Evolutionary conservation across 2,329 filamentous ascomycete species (phyloP), one percentile per base, ranked within the genome.

Genomic region (Emericellopsis atlantica): DNA sequence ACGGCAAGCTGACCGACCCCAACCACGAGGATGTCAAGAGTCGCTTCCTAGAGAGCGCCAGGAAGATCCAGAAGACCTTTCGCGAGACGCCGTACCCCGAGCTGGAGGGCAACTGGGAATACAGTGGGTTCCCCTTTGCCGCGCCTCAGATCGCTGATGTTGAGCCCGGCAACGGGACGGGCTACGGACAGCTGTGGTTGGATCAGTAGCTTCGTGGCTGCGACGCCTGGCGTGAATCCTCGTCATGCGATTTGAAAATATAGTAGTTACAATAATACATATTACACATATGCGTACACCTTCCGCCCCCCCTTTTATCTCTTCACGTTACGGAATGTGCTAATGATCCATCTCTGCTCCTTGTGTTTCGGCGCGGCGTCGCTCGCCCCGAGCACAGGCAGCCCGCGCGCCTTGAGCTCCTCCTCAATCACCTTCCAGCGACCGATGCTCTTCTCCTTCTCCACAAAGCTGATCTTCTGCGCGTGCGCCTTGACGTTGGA

Each of bases 381-480:
- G 8, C 55, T 58, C 37, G 64, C 62, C 3, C 74, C 75, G 4
- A 63, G 65, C 14, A 76, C 61, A 7, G 80, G 76, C 48, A 89
- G 57, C 14, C 71, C 72, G 42, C 79, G 67, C 55, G 73, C 69
- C 52, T 62, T 62, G 46, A 90, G 65, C 60, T 86, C 81, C 52
- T 79, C 66, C 57, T 84, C 73, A 52, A 90, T 85, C 39, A 88
- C 59, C 74, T 92, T 92, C 76, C 81, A 84, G 52, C 84, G 70
- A 23, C 87, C 87, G 34, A 84, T 57, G 38, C 74, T 69, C 50
- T 73, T 76, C 60, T 90, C 84, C 57, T 76, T 78, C 57, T 90
- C 75, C 29, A 84, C 76, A 9, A 77, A 73, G 7, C 79, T 88
- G 44, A 85, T 66, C 51, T 80, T 79, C 48, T 71, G 71, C 22